Conservation (phyloP, 169 alveolate species). For the Plasmodium yoelii region DNA sequence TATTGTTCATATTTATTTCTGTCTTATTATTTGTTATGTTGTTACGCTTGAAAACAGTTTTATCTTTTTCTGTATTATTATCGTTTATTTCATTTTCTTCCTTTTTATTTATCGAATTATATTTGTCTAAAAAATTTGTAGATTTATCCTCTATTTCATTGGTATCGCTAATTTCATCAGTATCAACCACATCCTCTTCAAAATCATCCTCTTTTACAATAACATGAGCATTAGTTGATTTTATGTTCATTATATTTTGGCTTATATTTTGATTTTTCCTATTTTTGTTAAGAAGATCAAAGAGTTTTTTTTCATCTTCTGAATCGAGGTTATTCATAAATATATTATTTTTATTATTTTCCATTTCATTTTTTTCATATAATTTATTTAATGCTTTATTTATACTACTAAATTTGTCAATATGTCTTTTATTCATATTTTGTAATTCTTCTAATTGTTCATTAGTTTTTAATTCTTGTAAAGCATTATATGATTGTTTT, state of each 20-base stretch:
- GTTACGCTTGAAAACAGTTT: conserved; percentile 6
- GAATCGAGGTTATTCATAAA: conserved; percentile 49
- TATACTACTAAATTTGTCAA: conserved; percentile 66
- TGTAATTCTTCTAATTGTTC: conserved; percentile 72
- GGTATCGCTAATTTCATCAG: neutral
- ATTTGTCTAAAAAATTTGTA: neutral
- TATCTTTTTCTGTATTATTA: neutral
- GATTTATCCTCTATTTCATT: neutral
- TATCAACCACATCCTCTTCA: neutral
- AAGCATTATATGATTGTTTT: conserved; percentile 73
- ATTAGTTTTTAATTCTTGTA: conserved; percentile 60
- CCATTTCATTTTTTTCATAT: conserved; percentile 47
- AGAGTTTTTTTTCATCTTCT: conserved; percentile 64
- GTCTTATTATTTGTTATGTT: neutral
- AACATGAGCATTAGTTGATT: conserved; percentile 1
- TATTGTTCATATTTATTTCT: neutral
- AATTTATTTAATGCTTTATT: conserved; percentile 59
- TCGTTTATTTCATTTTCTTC: conserved; percentile 1
- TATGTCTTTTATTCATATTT: conserved; percentile 67
- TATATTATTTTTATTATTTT: conserved; percentile 41
- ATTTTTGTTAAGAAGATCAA: conserved; percentile 45
- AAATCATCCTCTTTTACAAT: conserved; percentile 29
- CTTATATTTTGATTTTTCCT: conserved; percentile 9
- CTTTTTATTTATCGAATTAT: conserved; percentile 11
- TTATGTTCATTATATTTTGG: neutral